Conservation (phyloP, 2,329 filamentous ascomycete species). For the Lecanoromycetidae sp. region DNA sequence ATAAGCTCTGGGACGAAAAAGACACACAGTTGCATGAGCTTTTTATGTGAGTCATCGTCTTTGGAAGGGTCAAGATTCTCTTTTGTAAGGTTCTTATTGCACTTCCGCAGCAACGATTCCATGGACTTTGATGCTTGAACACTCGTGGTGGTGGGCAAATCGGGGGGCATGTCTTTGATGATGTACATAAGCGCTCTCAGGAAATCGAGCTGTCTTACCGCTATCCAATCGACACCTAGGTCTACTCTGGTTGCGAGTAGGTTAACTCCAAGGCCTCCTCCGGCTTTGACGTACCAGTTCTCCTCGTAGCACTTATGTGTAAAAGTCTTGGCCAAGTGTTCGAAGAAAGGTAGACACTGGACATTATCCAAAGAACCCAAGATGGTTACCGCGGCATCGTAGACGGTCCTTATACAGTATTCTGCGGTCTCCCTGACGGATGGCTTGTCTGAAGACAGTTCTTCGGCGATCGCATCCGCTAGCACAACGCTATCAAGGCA, state of each 20-base stretch:
- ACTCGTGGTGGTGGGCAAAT: constrained; percentile 81
- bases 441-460: constrained; percentile 70
- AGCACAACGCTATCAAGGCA: constrained; percentile 78
- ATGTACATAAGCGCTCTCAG: constrained; percentile 89
- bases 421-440: constrained; percentile 75
- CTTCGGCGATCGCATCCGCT: constrained; percentile 81
- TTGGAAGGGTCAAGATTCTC: constrained; percentile 60
- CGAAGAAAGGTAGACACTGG: constrained; percentile 71
- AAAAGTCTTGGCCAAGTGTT: constrained; percentile 67
- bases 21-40: constrained; percentile 65
- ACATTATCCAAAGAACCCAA: constrained; percentile 64
- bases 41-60: constrained; percentile 25
- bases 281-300: constrained; percentile 97
- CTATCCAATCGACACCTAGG: constrained; percentile 72
- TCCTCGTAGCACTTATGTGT: constrained; percentile 94
- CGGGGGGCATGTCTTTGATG: constrained; percentile 93
- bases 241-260: constrained; percentile 75
- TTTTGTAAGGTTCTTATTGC: constrained; percentile 67
- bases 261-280: constrained; percentile 80
- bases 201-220: constrained; percentile 72
- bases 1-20: constrained; percentile 79
- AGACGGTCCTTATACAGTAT: constrained; percentile 62
- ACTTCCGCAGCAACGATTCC: constrained; percentile 63
- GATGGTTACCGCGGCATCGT: constrained; percentile 62
- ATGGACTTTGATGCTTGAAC: constrained; percentile 72